Percentiles rank a stretch among this genome's conserved stretches.
These are phyloP conservation scores for Acer yangbiense DNA, from an alignment of 345 rosid species.

Conservation along the genomic window DNA sequence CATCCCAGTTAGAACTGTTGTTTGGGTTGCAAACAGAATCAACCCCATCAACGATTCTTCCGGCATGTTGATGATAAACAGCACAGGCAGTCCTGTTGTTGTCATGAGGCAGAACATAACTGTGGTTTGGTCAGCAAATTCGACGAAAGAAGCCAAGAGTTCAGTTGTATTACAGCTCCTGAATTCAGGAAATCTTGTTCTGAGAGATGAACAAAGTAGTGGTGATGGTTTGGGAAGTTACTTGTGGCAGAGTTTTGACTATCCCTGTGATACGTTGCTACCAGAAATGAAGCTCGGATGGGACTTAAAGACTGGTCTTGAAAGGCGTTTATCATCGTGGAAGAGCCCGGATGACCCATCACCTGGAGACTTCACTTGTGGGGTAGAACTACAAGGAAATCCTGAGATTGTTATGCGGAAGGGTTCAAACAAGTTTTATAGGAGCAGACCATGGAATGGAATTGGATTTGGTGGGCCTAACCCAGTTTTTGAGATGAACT, in stretches of 20 bases:
- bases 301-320: slow-evolving; percentile 28
- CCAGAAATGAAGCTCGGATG: slow-evolving; percentile 52
- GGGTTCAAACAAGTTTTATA: slow-evolving; percentile 12
- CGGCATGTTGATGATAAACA: slow-evolving; percentile 33
- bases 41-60: slow-evolving; percentile 44
- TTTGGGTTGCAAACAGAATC: slow-evolving; percentile 60
- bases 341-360: slow-evolving; percentile 41
- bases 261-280: slow-evolving; percentile 43
- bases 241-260: slow-evolving; percentile 42
- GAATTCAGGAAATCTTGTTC: slow-evolving; percentile 53
- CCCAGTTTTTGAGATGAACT: slow-evolving; percentile 27
- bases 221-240: slow-evolving; percentile 10
- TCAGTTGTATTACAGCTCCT: slow-evolving; percentile 37
- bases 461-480: slow-evolving; percentile 27
- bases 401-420: slow-evolving; percentile 41
- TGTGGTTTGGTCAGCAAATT: slow-evolving; percentile 39
- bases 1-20: slow-evolving; percentile 35
- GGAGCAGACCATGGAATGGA: slow-evolving; percentile 57
- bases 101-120: slow-evolving; percentile 17
- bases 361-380: slow-evolving; percentile 36
- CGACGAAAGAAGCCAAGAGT: slow-evolving; percentile 17
- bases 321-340: slow-evolving; percentile 44
- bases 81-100: slow-evolving; percentile 23
- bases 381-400: slow-evolving; percentile 23
- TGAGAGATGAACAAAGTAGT: slow-evolving; percentile 7